phyloP scores from a whole-genome alignment of 495 filamentous ascomycete genomes.

The Rhizodiscina lignyota region DNA sequence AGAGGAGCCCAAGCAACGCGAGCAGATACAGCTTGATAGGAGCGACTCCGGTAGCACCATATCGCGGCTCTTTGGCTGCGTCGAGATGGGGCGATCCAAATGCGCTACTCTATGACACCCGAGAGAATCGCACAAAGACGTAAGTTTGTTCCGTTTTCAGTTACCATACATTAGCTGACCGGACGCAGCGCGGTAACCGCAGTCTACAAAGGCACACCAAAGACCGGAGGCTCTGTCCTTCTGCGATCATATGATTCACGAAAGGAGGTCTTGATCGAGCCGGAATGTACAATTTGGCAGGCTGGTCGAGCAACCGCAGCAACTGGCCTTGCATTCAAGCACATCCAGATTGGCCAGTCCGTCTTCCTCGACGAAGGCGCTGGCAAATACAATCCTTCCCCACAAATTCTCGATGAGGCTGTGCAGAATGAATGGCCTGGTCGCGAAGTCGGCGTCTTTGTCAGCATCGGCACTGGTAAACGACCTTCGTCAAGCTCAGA shows the following conservation, averaged over 20 bases:
- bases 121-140: constrained; percentile 85
- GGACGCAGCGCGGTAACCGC: constrained; percentile 64
- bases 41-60: constrained; percentile 13
- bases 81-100: constrained; percentile 41
- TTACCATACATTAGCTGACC: constrained; percentile 14
- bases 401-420: constrained; percentile 76
- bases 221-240: constrained; percentile 47
- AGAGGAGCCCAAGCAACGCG: constrained; percentile 34
- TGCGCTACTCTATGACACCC: constrained; percentile 59
- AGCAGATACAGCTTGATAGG: constrained; percentile 36
- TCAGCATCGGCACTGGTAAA: constrained; percentile 87
- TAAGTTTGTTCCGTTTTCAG: constrained; percentile 27
- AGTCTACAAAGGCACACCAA: constrained; percentile 65
- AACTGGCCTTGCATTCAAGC: constrained; percentile 86
- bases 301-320: constrained; percentile 89
- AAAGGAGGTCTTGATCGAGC: constrained; percentile 74
- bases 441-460: constrained; percentile 72
- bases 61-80: constrained; percentile 1
- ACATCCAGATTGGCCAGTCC: constrained; percentile 83
- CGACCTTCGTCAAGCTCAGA: constrained; percentile 55
- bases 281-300: constrained; percentile 88
- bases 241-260: constrained; percentile 89
- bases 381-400: constrained; percentile 82
- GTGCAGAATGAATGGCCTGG: constrained; percentile 88
- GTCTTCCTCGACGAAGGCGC: constrained; percentile 86